Percentiles rank a stretch among this genome's conserved stretches.
phyloP scores from a whole-genome alignment of 1,284 basidiomycete genomes.

The Cryptococcus sp. region DNA sequence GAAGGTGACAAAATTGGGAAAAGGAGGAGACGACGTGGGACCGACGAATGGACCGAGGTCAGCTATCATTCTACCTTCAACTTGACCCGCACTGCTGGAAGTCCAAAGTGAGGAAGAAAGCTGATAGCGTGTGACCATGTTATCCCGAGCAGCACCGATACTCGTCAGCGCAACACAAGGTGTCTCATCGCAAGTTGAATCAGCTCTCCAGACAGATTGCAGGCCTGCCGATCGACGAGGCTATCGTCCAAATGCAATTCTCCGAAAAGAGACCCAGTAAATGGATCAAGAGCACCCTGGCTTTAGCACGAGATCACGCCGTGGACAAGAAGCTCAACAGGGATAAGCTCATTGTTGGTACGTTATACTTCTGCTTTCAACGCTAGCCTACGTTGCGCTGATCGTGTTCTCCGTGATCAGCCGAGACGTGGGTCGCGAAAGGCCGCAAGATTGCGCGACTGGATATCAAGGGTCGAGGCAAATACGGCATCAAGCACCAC shows the following conservation, averaged over 20 bases:
- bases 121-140: neutral
- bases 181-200: conserved; percentile 89
- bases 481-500: conserved; percentile 75
- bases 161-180: conserved; percentile 82
- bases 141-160: conserved; percentile 36
- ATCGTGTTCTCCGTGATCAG: conserved; percentile 53
- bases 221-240: conserved; percentile 85
- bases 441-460: conserved; percentile 68
- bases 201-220: conserved; percentile 83
- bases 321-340: conserved; percentile 74
- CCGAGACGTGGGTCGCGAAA: conserved; percentile 92
- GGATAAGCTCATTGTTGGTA: conserved; percentile 78
- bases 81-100: neutral
- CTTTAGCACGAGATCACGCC: conserved; percentile 84
- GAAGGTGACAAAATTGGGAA: conserved; percentile 4
- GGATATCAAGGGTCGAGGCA: conserved; percentile 85
- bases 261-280: conserved; percentile 81
- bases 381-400: neutral
- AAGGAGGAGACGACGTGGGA: conserved; percentile 10
- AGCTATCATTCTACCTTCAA: neutral
- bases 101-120: too few species aligned
- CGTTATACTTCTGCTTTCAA: conserved; percentile 44
- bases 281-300: conserved; percentile 84
- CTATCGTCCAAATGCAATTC: conserved; percentile 95
- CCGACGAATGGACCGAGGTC: conserved; percentile 17